A percentile compares a stretch with the other conserved stretches of the same genome.
Conservation (phyloP, 805 yeast species). For the Pichia phayaonensis region DNA sequence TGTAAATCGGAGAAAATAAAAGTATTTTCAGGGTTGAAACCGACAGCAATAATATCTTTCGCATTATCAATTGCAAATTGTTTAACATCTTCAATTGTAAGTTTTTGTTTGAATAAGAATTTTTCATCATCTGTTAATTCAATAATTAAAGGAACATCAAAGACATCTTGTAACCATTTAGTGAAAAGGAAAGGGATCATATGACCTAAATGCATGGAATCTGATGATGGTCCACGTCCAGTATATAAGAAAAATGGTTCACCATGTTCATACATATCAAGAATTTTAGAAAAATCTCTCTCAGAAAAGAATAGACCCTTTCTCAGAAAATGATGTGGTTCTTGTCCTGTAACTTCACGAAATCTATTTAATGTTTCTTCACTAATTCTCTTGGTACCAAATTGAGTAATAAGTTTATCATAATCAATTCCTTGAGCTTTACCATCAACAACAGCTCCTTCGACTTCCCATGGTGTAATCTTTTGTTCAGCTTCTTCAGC, state of each 20-base stretch:
- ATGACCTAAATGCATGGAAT: slow-evolving; percentile 94
- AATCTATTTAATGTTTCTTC: slow-evolving; percentile 70
- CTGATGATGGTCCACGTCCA: slow-evolving; percentile 95
- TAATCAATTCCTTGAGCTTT: slow-evolving; percentile 86
- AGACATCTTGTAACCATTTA: slow-evolving; percentile 96
- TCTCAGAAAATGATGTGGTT: slow-evolving; percentile 84
- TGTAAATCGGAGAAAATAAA: slow-evolving; percentile 89
- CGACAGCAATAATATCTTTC: slow-evolving; percentile 87
- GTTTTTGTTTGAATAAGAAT: slow-evolving; percentile 84
- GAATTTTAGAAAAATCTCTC: slow-evolving; percentile 69
- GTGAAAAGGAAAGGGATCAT: slow-evolving; percentile 94
- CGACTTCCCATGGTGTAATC: slow-evolving; percentile 98
- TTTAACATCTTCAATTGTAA: slow-evolving; percentile 85
- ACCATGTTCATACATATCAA: slow-evolving; percentile 88
- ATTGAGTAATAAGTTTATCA: slow-evolving; percentile 75
- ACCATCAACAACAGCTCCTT: slow-evolving; percentile 96
- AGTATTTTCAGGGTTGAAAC: slow-evolving; percentile 91
- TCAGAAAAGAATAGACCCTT: slow-evolving; percentile 92
- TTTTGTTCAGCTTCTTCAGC: slow-evolving; percentile 38
- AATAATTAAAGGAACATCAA: slow-evolving; percentile 89
- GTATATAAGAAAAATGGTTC: slow-evolving; percentile 94
- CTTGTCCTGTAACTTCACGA: slow-evolving; percentile 73
- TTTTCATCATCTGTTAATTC: slow-evolving; percentile 97
- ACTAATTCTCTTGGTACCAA: slow-evolving; percentile 74
- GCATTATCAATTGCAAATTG: slow-evolving; percentile 74